A percentile compares a stretch with the other conserved stretches of the same genome.
These are phyloP conservation scores for Coelastrella sp. DNA, from an alignment of 139 green algal genomes.

Conservation along the genomic window DNA sequence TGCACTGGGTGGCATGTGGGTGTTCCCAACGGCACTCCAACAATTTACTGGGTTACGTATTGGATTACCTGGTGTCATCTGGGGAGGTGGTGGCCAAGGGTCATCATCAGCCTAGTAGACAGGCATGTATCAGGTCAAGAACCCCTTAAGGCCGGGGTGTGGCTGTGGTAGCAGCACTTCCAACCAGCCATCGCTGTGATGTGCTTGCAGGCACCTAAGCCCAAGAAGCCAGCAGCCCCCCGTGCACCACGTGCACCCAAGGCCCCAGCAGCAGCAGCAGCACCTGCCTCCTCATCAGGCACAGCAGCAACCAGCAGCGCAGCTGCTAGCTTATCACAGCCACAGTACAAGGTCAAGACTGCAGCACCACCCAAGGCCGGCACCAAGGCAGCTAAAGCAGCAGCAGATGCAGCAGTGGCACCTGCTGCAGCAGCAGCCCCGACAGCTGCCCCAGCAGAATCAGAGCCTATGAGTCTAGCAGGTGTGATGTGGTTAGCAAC, in stretches of 20 bases:
- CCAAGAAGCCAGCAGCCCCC: slow-evolving; percentile 53
- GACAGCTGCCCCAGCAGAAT: slow-evolving; percentile 1
- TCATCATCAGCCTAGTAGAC: no score
- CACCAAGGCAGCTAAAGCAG: slow-evolving; percentile 30
- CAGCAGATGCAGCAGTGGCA: slow-evolving; percentile 35
- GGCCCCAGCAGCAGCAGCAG: slow-evolving; percentile 29
- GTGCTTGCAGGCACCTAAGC: slow-evolving; percentile 33
- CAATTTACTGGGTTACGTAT: no score
- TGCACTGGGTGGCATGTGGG: no score
- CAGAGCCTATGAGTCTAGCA: slow-evolving; percentile 48
- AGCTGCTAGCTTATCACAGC: not conserved
- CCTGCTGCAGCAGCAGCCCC: not conserved
- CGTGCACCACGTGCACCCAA: slow-evolving; percentile 24
- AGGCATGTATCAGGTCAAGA: no score
- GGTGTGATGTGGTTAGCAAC: not conserved
- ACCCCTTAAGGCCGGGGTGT: no score
- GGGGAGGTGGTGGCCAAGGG: no score
- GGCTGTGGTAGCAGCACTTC: no score
- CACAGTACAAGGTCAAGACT: slow-evolving; percentile 32
- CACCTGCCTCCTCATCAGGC: slow-evolving; percentile 33
- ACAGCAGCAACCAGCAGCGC: slow-evolving; percentile 35
- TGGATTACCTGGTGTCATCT: no score
- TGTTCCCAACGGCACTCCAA: no score
- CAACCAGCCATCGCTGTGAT: not conserved
- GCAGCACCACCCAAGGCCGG: slow-evolving; percentile 44